Evolutionary conservation across 345 rosid species (phyloP), one percentile per base, ranked within the genome.

Genomic region (Pelargonium nanum): DNA sequence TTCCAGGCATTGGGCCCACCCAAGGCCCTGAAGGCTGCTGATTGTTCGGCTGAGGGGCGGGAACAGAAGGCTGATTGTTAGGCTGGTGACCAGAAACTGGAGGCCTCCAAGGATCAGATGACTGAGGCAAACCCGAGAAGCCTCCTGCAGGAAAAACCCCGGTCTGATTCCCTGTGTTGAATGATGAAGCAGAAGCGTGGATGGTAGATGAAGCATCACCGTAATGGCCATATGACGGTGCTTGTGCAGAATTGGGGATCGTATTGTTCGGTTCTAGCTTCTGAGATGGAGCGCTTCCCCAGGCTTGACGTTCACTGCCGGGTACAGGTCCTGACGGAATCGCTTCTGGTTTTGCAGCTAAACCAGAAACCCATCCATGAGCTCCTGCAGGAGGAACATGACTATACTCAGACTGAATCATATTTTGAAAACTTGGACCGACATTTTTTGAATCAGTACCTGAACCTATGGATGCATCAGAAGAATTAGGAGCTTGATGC

Each of bases 81-180:
- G 81, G 60, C 63, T 82, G 87, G 22, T 63, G 53, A 45, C 57
- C 74, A 20, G 79, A 62, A 58, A 73, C 67, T 13, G 76, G 72
- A 55, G 80, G 81, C 73, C 87, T 82, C 90, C 92, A 91, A 20
- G 81, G 55, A 74, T 83, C 86, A 57, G 87, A 78, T 56, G 83
- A 30, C 40, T 30, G 45, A 13, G 68, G 70, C 73, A 80, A 69
- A 59, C 64, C 72, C 3, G 70, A 65, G 53, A 78, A 74, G 40
- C 70, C 78, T 24, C 75, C 76, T 19, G 74, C 64, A 12, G 79
- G 79, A 30, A 76, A 72, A 62, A 24, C 72, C 53, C 68, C 77
- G 64, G 62, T 65, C 45, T 80, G 73, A 68, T 74, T 66, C 59
- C 65, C 66, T 1, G 77, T 54, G 57, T 61, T 67, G 56, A 74